Evolutionary conservation across 148 eudicot genomes (phyloP).

Genomic region (Fagopyrum esculentum): DNA sequence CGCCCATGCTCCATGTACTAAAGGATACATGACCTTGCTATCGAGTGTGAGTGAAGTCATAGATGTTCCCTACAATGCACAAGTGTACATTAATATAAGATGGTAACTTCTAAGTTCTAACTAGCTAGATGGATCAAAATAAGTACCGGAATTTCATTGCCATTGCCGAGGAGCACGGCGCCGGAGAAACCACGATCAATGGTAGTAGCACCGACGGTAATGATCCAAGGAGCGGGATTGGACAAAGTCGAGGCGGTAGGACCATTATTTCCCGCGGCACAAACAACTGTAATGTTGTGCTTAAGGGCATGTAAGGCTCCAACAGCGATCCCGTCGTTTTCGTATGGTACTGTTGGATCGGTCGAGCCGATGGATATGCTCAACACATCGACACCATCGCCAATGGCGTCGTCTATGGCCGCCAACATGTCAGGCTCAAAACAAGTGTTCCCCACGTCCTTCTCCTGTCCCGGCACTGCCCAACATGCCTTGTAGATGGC

Average conservation of each 20-base stretch:
- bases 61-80: conserved; percentile 48
- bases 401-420: conserved; percentile 16
- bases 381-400: conserved; percentile 15
- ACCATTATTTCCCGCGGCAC: conserved; percentile 20
- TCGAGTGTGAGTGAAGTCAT: conserved; percentile 41
- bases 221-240: conserved; percentile 21
- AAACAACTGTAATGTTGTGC: conserved; percentile 13
- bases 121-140: neutral
- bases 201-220: conserved; percentile 21
- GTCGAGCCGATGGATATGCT: conserved; percentile 12
- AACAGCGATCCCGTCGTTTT: conserved; percentile 10
- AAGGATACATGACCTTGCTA: conserved; percentile 39
- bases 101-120: neutral
- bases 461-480: neutral
- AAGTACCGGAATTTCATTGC: neutral
- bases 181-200: conserved; percentile 15
- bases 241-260: conserved; percentile 2
- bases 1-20: conserved; percentile 57
- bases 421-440: conserved; percentile 15
- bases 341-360: neutral
- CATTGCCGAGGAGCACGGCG: conserved; percentile 14
- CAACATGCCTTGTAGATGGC: conserved; percentile 26
- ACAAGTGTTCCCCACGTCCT: conserved; percentile 3
- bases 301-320: conserved; percentile 21
- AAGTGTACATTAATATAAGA: neutral